Conservation (phyloP, 1,284 basidiomycete genomes). For the Erythrobasidium hasegawianum region DNA sequence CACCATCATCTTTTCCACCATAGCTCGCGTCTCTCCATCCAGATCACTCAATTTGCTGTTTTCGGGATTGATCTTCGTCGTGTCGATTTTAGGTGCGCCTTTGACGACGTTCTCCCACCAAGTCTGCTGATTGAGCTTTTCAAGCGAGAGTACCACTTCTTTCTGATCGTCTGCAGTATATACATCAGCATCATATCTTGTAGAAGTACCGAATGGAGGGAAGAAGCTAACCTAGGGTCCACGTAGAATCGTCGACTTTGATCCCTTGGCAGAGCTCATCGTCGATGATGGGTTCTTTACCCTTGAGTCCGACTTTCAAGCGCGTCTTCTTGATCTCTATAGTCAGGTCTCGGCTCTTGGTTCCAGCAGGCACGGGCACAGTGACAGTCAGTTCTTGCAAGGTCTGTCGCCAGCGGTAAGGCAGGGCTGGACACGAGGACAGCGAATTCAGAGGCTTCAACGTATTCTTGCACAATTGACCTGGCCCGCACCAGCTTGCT, state of each 20-base stretch:
- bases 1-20: conserved; percentile 99
- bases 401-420: conserved; percentile 89
- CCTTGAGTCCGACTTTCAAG: conserved; percentile 79
- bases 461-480: neutral
- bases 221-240: conserved; percentile 72
- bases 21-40: conserved; percentile 88
- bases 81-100: conserved; percentile 95
- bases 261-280: conserved; percentile 93
- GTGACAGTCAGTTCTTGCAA: conserved; percentile 79
- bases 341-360: conserved; percentile 69
- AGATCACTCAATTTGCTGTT: conserved; percentile 95
- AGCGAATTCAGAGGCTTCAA: neutral
- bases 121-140: conserved; percentile 78
- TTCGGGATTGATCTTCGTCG: conserved; percentile 89
- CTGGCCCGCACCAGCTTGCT: conserved; percentile 53
- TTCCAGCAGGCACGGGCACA: conserved; percentile 80
- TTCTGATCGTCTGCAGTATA: conserved; percentile 67
- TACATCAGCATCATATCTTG: neutral
- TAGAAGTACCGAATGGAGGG: neutral
- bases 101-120: conserved; percentile 99
- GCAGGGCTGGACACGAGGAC: conserved; percentile 55
- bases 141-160: conserved; percentile 70
- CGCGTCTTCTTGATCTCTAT: conserved; percentile 76
- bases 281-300: conserved; percentile 72
- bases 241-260: conserved; percentile 93